Percentiles rank a stretch among this genome's conserved stretches.
These are phyloP conservation scores for Annona squamosa DNA, from an alignment of 164 flowering plant genomes.

Conservation along the genomic window DNA sequence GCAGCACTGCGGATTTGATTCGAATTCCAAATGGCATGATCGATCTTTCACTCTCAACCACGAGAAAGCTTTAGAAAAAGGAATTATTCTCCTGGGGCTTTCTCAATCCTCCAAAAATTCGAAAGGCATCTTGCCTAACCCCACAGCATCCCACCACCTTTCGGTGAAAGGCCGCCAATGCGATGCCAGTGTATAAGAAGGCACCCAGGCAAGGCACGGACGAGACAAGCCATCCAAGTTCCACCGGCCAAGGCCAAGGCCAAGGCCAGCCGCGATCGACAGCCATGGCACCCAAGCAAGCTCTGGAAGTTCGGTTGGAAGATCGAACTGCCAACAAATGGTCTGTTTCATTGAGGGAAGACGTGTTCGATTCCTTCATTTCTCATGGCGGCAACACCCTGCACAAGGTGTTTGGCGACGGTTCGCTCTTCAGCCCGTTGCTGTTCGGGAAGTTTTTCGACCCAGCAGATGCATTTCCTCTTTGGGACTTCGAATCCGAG, in stretches of 20 bases:
- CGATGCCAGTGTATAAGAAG: slow-evolving; percentile 15
- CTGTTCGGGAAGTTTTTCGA: slow-evolving; percentile 84
- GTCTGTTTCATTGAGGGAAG: slow-evolving; percentile 57
- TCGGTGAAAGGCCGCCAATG: slow-evolving; percentile 14
- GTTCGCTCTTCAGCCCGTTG: slow-evolving; percentile 75
- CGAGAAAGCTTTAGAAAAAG: slow-evolving; percentile 9
- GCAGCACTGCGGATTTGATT: not conserved
- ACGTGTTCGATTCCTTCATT: slow-evolving; percentile 41
- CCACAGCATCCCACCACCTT: slow-evolving; percentile 2
- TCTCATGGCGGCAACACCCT: slow-evolving; percentile 28
- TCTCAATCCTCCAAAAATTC: slow-evolving; percentile 33
- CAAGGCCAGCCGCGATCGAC: not conserved
- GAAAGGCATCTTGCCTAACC: slow-evolving; percentile 33
- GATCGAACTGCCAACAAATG: slow-evolving; percentile 63
- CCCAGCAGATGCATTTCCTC: slow-evolving; percentile 91
- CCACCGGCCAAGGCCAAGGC: slow-evolving; percentile 9
- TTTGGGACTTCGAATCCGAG: slow-evolving; percentile 83
- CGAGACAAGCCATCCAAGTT: not conserved
- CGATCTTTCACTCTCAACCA: slow-evolving; percentile 3
- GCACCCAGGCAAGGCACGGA: not conserved
- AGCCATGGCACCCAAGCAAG: slow-evolving; percentile 32
- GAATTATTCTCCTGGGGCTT: slow-evolving; percentile 22
- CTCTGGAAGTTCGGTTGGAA: slow-evolving; percentile 49
- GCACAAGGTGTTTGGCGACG: slow-evolving; percentile 50
- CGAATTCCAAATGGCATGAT: not conserved